These are phyloP conservation scores for Neurospora sp. DNA, from an alignment of 495 filamentous ascomycete species.

Conservation along the genomic window DNA sequence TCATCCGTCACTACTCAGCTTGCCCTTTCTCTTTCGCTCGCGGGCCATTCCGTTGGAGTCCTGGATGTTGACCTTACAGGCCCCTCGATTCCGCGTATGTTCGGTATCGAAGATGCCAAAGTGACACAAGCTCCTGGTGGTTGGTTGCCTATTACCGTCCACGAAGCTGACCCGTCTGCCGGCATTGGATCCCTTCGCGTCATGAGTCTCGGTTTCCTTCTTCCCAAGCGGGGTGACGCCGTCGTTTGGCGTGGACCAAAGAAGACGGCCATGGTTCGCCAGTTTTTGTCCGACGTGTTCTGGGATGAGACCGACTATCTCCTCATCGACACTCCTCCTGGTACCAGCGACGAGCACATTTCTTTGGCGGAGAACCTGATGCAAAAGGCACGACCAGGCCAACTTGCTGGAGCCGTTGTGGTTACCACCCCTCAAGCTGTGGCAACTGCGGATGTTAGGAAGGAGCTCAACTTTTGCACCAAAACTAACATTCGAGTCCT, in stretches of 20 bases:
- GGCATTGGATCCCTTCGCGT: constrained; percentile 61
- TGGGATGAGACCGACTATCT: constrained; percentile 85
- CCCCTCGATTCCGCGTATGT: constrained; percentile 88
- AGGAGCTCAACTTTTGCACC: constrained; percentile 90
- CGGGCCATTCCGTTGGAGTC: constrained; percentile 80
- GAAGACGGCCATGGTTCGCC: constrained; percentile 97
- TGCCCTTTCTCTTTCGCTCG: constrained; percentile 75
- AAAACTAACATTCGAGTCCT: constrained; percentile 76
- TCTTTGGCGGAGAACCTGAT: constrained; percentile 80
- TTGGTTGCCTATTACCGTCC: constrained; percentile 81
- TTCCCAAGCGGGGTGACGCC: constrained; percentile 72
- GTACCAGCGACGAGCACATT: constrained; percentile 96
- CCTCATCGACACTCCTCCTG: constrained; percentile 90
- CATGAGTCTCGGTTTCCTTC: constrained; percentile 90
- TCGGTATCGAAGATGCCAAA: constrained; percentile 78
- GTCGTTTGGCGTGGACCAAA: constrained; percentile 97
- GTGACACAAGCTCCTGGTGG: constrained; percentile 82
- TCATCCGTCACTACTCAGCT: constrained; percentile 94
- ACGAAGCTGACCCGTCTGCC: constrained; percentile 40
- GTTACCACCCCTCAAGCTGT: constrained; percentile 96
- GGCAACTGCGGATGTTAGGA: constrained; percentile 83
- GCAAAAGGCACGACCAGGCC: constrained; percentile 47
- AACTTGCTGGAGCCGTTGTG: constrained; percentile 71
- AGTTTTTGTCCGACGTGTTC: constrained; percentile 86
- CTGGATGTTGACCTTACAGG: constrained; percentile 96